Conservation (phyloP, 495 filamentous ascomycete species). For the Aspergillus biplanus region DNA sequence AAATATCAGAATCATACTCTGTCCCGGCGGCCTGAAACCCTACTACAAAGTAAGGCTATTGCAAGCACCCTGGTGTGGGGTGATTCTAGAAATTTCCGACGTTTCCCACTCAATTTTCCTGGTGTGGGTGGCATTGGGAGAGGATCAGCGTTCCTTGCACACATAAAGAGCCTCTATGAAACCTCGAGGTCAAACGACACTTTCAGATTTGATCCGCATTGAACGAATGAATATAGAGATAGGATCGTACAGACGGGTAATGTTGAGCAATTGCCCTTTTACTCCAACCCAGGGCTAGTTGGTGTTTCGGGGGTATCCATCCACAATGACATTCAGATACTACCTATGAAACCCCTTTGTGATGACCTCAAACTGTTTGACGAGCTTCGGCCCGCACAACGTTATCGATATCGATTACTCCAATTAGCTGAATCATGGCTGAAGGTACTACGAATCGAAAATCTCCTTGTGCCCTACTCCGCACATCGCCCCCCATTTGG, state of each 20-base stretch:
- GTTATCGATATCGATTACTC: no score
- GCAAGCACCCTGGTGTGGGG: neutral
- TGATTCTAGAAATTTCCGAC: neutral
- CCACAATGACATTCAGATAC: no score
- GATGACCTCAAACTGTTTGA: no score
- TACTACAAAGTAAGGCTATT: neutral
- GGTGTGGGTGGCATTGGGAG: neutral
- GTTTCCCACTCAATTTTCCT: neutral
- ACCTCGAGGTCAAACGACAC: neutral
- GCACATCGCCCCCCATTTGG: no score
- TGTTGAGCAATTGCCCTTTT: neutral
- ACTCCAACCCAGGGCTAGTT: no score
- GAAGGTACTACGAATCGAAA: no score
- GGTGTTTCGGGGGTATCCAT: no score
- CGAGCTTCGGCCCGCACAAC: no score
- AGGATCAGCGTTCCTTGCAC: neutral
- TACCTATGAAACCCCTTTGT: no score
- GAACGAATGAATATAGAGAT: neutral
- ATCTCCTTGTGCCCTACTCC: no score
- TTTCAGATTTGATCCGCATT: neutral
- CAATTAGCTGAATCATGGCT: no score
- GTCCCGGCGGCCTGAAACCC: neutral
- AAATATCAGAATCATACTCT: neutral
- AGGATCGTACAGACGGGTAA: neutral
- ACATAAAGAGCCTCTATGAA: neutral